These are phyloP conservation scores for Dichotomopilus funicola DNA, from an alignment of 2,329 filamentous ascomycete species.

Conservation along the genomic window DNA sequence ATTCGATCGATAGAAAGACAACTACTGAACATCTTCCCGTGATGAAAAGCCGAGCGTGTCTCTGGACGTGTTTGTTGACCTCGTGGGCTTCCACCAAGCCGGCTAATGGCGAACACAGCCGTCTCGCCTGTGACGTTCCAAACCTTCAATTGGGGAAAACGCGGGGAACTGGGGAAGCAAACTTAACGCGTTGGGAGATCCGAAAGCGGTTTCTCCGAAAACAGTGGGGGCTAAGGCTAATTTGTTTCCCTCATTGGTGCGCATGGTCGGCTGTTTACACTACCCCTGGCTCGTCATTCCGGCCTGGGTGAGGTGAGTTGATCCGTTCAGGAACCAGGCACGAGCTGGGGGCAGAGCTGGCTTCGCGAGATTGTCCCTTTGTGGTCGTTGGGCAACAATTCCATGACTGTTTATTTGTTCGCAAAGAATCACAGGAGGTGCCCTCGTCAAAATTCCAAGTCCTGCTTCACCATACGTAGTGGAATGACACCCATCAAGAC, in stretches of 20 bases:
- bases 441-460: too few relatives aligned
- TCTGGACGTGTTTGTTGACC: not conserved
- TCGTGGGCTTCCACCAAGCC: not conserved
- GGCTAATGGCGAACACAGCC: not conserved
- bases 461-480: too few relatives aligned
- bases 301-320: not conserved
- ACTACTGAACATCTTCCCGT: not conserved
- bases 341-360: not conserved
- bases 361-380: too few relatives aligned
- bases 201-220: not conserved
- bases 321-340: not conserved
- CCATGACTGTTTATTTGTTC: too few relatives aligned
- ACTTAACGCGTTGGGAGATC: not conserved
- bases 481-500: too few relatives aligned
- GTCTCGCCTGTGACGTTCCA: too few relatives aligned
- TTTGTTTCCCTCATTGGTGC: not conserved
- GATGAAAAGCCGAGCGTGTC: not conserved
- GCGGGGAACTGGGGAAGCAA: not conserved
- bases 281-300: not conserved
- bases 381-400: too few relatives aligned
- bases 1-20: not conserved
- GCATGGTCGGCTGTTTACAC: slow-evolving; percentile 1
- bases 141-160: not conserved
- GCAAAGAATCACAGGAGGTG: too few relatives aligned
- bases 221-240: not conserved